Base-by-base conservation (phyloP, 78 protist genomes). In the Isochrysis galbana region DNA sequence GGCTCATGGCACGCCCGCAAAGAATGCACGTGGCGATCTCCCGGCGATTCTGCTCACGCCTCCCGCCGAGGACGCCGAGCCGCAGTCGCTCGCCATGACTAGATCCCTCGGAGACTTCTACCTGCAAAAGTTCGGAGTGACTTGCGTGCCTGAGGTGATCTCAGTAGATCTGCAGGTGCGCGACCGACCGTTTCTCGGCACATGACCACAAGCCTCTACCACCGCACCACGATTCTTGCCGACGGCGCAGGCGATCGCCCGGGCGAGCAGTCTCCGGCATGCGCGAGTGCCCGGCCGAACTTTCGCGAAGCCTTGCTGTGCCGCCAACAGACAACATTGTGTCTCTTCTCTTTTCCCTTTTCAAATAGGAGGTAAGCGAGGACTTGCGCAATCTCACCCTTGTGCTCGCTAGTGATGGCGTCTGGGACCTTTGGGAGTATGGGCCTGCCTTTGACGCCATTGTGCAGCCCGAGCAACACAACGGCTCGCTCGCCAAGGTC, bases 81-180 rank as follows among this genome's bases (percentile, higher is more conserved):
- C 42, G 44, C 4, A 5, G 82, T 72, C 44, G 87, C 87, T 78
- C 87, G 87, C 87, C 54, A 41, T 78, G 51, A 78, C 87, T 45
- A 45, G 87, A 23, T 14, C 87, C 21, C 23, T 78, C 87, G 87
- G 87, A 45, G 87, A 78, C 87, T 23, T 41, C 23, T 41, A 42
- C 87, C 0, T 78, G 87, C 87, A 78, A 19, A 38, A 32, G 32
- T 42, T 1, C 34, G 87, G 87, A 7, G 21, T 78, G 54, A 41
- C 87, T 3, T 78, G 87, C 54, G 42, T 41, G 87, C 87, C 87
- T 29, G 87, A 78, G 87, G 87, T 78, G 34, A 78, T 41, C 44
- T 41, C 46, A 36, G 44, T 78, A 29, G 87, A 78, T 21, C 87
- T 78, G 51, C 10, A n/a, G n/a, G n/a, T n/a, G n/a, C n/a, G n/a